Percentiles rank a stretch among this genome's conserved stretches.
These are phyloP conservation scores for Sordaria brevicollis DNA, from an alignment of 495 filamentous ascomycete genomes.

Conservation along the genomic window DNA sequence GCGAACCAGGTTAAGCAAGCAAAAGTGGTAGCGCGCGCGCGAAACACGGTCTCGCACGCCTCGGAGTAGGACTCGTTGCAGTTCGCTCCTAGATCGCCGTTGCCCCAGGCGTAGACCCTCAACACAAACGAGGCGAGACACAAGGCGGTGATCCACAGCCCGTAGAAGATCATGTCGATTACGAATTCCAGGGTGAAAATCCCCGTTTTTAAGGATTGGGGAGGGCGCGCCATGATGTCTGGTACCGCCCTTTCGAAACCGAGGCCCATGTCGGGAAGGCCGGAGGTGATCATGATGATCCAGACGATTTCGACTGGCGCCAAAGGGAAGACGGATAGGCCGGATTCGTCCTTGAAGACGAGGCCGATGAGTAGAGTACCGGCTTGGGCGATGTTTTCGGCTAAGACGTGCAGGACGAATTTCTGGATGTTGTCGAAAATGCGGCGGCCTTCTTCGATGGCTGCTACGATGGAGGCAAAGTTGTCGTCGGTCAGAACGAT, in stretches of 20 bases:
- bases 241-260: conserved; percentile 60
- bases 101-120: conserved; percentile 53
- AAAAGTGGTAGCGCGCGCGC: conserved; percentile 67
- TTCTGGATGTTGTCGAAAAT: conserved; percentile 80
- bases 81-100: conserved; percentile 54
- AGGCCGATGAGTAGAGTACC: conserved; percentile 59
- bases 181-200: conserved; percentile 61
- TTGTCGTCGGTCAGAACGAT: conserved; percentile 86
- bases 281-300: conserved; percentile 71
- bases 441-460: conserved; percentile 62
- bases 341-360: conserved; percentile 54
- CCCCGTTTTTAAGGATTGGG: conserved; percentile 51
- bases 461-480: conserved; percentile 66
- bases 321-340: conserved; percentile 63
- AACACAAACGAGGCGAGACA: conserved; percentile 35
- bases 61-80: conserved; percentile 52
- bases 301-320: conserved; percentile 67
- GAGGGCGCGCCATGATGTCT: conserved; percentile 62
- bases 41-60: conserved; percentile 55
- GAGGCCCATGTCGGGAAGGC: conserved; percentile 64
- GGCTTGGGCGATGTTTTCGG: conserved; percentile 69
- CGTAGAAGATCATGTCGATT: conserved; percentile 66
- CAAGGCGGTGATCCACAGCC: conserved; percentile 53
- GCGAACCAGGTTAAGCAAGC: conserved; percentile 65
- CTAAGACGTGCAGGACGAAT: conserved; percentile 63